A percentile compares a stretch with the other conserved stretches of the same genome.
Conservation (phyloP, 2,329 filamentous ascomycete genomes). For the Samsoniella hepiali region DNA sequence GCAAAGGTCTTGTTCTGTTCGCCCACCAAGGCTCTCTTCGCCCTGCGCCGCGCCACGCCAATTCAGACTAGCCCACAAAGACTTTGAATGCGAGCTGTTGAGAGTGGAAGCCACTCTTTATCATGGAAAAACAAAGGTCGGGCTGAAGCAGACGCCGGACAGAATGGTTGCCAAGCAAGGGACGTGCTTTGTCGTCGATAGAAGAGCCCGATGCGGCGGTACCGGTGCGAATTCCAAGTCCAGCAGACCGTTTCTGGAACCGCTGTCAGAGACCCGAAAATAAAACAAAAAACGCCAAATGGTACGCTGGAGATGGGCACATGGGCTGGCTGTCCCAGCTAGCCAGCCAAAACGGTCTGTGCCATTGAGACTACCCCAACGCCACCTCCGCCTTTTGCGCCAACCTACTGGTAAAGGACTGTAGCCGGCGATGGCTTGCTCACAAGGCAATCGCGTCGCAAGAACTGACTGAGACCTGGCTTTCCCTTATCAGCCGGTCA, state of each 20-base stretch:
- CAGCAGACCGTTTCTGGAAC: neutral
- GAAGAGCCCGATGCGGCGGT: neutral
- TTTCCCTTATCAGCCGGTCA: neutral
- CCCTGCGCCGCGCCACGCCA: neutral
- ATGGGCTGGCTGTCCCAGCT: neutral
- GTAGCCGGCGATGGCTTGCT: neutral
- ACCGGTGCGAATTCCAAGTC: neutral
- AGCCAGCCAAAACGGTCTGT: constrained; percentile 6
- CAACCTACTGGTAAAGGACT: neutral
- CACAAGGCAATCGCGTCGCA: neutral
- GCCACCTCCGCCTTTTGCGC: constrained; percentile 11
- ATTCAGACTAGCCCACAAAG: neutral
- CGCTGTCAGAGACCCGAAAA: neutral
- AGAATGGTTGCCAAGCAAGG: no score
- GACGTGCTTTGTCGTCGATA: neutral
- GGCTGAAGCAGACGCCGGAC: no score
- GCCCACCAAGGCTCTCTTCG: neutral
- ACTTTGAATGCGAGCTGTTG: neutral
- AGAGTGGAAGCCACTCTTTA: neutral
- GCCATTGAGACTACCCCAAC: neutral
- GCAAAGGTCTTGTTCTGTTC: neutral
- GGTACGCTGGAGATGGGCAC: neutral
- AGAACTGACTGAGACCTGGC: neutral
- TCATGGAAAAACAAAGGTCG: no score
- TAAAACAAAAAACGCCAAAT: neutral